Evolutionary conservation across 2,329 filamentous ascomycete species (phyloP).

Genomic region (Xylaria sp.): DNA sequence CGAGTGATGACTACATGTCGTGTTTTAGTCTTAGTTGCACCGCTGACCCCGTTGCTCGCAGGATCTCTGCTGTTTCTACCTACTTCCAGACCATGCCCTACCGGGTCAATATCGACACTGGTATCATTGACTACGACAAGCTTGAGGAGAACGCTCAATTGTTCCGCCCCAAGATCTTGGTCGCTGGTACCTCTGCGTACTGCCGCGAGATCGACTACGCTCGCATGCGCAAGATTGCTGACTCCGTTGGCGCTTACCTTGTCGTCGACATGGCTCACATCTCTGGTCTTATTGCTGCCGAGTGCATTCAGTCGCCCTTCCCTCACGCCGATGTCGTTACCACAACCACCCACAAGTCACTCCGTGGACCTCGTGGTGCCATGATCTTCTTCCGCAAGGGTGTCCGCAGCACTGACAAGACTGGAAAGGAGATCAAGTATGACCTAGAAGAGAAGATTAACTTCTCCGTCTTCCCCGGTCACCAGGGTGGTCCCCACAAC

Average conservation of each 20-base stretch:
- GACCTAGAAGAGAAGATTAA: conserved; percentile 97
- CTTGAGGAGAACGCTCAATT: conserved; percentile 90
- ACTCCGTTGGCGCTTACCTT: conserved; percentile 92
- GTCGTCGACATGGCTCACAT: conserved; percentile 99
- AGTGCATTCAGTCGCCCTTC: conserved; percentile 94
- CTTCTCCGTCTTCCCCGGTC: conserved; percentile 98
- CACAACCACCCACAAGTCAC: conserved; percentile 98
- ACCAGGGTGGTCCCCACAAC: conserved; percentile 99
- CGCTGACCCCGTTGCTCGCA: conserved; percentile 52
- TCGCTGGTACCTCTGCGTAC: conserved; percentile 97
- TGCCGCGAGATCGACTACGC: conserved; percentile 97
- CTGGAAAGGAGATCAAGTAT: conserved; percentile 88
- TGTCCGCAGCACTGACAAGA: conserved; percentile 90
- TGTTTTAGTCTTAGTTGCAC: background rate
- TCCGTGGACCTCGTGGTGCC: conserved; percentile 94
- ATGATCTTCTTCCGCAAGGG: conserved; percentile 99
- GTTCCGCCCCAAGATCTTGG: conserved; percentile 95
- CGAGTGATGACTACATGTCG: conserved; percentile 58
- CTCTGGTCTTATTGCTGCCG: conserved; percentile 91
- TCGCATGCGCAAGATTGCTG: conserved; percentile 95
- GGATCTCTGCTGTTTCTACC: conserved; percentile 94
- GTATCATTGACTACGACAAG: conserved; percentile 95
- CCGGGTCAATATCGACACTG: conserved; percentile 87
- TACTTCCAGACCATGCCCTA: conserved; percentile 99
- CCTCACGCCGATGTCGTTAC: conserved; percentile 94